Conservation (phyloP, 371 early-diverging fungal species). For the Syncephalastrum sp. region DNA sequence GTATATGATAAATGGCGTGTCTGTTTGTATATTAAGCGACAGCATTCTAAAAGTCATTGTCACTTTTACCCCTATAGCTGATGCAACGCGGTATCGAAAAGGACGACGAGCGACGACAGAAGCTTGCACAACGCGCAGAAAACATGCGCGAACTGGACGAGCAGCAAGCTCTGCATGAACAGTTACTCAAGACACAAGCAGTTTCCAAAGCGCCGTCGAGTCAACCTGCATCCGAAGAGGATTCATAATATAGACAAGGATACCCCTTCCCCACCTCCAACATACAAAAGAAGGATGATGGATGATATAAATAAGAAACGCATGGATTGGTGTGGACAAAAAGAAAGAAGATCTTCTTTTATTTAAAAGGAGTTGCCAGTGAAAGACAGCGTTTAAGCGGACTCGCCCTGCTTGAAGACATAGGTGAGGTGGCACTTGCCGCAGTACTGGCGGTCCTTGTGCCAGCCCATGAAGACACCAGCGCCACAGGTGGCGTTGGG, state of each 20-base stretch:
- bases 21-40: too few relatives aligned
- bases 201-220: slow-evolving; percentile 34
- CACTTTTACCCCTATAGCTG: slow-evolving; percentile 21
- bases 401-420: slow-evolving; percentile 47
- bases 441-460: slow-evolving; percentile 96
- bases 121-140: slow-evolving; percentile 34
- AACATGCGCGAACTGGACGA: slow-evolving; percentile 49
- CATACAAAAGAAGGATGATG: too few relatives aligned
- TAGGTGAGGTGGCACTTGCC: slow-evolving; percentile 68
- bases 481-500: slow-evolving; percentile 95
- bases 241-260: slow-evolving; percentile 10
- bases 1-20: background rate
- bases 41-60: background rate
- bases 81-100: slow-evolving; percentile 31
- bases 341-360: too few relatives aligned
- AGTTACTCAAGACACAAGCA: slow-evolving; percentile 44
- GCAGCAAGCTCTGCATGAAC: slow-evolving; percentile 45
- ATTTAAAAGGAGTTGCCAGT: too few relatives aligned
- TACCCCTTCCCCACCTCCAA: too few relatives aligned
- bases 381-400: slow-evolving; percentile 1
- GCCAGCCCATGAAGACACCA: slow-evolving; percentile 98
- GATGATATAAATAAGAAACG: too few relatives aligned
- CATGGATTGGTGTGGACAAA: too few relatives aligned
- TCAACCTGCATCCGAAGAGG: slow-evolving; percentile 34
- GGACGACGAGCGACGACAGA: slow-evolving; percentile 40